Evolutionary conservation across 371 early-diverging fungal species (phyloP), one percentile per base, ranked within the genome.

Genomic region (Mortierella sp.): DNA sequence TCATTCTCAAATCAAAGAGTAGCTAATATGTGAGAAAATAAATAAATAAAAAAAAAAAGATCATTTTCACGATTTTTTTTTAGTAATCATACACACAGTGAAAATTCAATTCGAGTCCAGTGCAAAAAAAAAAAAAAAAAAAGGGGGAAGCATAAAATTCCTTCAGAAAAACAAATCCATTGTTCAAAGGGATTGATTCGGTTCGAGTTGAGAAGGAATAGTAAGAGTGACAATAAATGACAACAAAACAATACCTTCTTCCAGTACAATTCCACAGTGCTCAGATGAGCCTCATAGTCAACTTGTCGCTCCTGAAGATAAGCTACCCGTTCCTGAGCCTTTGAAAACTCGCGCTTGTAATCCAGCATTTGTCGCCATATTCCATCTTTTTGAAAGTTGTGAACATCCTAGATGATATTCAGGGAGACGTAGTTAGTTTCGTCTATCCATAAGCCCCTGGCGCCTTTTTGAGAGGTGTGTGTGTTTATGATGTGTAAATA

Each of bases 311-410:
- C 68, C 55, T 86, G 83, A 16, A 88, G 76, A n/a, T 70, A 69
- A 26, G 56, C 55, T 21, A 84, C 73, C 19, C 64, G 71, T 12
- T 82, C 82, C 51, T 75, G 71, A 15, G 87, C 84, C 7, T 86
- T 70, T 16, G 79, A 65, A 50, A 80, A 74, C 59, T 87, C 82
- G 25, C 94, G 85, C 79, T 92, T 92, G 84, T 94, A 95, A 67
- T 93, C 93, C 75, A 88, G 88, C 93, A 95, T 91, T 64, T 93
- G 92, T 45, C 91, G 83, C 84, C 88, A 91, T 21, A 95, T 92
- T 12, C 94, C 95, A 37, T 93, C 88, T 74, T 93, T 94, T 85
- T 95, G 94, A 81, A 88, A 93, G 56, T 80, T 70, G 21, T 55
- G 66, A 19, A 63, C 67, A 16, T 73, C 79, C 79, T 79, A 69